Percentiles rank a stretch among this genome's conserved stretches.
Evolutionary conservation across 2,329 filamentous ascomycete species (phyloP).

Genomic region (Penicillium sp.): DNA sequence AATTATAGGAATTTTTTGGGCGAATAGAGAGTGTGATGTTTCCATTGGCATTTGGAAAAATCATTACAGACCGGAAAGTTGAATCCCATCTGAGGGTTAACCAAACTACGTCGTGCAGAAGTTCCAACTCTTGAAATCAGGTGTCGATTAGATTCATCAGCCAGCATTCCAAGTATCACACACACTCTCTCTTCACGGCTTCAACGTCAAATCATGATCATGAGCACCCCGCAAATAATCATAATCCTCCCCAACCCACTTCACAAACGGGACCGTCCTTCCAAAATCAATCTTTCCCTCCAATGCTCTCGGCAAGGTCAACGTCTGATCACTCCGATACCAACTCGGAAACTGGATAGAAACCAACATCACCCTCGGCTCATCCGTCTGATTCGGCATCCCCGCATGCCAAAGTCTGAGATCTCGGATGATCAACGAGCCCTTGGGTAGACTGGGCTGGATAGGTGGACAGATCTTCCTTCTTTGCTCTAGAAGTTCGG

Average conservation of each 20-base stretch:
- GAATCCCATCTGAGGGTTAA: no score
- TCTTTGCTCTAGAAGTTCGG: constrained; percentile 38
- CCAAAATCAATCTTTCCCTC: constrained; percentile 41
- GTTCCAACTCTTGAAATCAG: no score
- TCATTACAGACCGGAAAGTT: no score
- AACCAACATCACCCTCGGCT: constrained; percentile 52
- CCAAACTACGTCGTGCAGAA: no score
- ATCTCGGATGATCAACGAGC: constrained; percentile 52
- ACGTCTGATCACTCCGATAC: constrained; percentile 37
- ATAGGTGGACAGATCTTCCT: constrained; percentile 40
- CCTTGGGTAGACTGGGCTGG: constrained; percentile 49
- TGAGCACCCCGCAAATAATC: constrained; percentile 44
- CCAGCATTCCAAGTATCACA: background rate
- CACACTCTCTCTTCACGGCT: background rate
- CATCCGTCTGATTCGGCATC: constrained; percentile 50
- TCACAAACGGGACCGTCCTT: constrained; percentile 38
- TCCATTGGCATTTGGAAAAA: no score
- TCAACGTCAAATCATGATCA: constrained; percentile 41
- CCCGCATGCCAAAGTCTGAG: constrained; percentile 56
- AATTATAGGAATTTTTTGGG: background rate
- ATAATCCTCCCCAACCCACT: constrained; percentile 43
- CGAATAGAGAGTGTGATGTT: no score
- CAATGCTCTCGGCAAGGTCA: constrained; percentile 38
- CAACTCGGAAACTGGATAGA: constrained; percentile 46
- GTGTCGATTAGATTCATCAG: background rate